A percentile compares a stretch with the other conserved stretches of the same genome.
Conservation (phyloP, 495 filamentous ascomycete species). For the Extremus antarcticus region DNA sequence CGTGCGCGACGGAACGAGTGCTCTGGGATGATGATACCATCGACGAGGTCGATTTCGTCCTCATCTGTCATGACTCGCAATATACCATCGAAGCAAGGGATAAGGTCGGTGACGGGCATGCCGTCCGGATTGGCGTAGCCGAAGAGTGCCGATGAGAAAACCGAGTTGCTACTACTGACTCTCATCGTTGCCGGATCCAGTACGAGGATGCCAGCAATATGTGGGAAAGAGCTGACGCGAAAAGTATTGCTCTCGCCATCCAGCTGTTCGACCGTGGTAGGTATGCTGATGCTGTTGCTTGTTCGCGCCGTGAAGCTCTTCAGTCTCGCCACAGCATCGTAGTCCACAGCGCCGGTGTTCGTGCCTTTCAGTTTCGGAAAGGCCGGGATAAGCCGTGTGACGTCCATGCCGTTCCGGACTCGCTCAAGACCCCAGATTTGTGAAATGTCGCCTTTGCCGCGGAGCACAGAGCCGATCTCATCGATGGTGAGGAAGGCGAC, state of each 20-base stretch:
- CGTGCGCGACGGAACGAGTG: constrained; percentile 87
- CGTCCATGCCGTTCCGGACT: constrained; percentile 52
- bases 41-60: constrained; percentile 67
- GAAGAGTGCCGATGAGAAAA: constrained; percentile 85
- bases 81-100: constrained; percentile 78
- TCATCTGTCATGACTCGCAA: constrained; percentile 73
- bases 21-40: constrained; percentile 95
- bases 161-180: constrained; percentile 86
- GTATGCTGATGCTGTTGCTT: constrained; percentile 61
- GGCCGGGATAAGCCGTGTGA: constrained; percentile 66
- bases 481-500: constrained; percentile 64
- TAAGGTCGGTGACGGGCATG: constrained; percentile 61
- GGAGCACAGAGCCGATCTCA: constrained; percentile 57
- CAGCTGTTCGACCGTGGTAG: constrained; percentile 59
- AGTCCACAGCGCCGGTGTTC: constrained; percentile 54
- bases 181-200: constrained; percentile 61
- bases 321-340: constrained; percentile 53
- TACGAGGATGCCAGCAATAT: constrained; percentile 95
- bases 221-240: constrained; percentile 82
- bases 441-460: constrained; percentile 54
- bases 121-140: constrained; percentile 77
- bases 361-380: constrained; percentile 62
- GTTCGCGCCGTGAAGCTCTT: constrained; percentile 77
- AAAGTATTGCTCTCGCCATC: constrained; percentile 49
- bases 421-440: constrained; percentile 71